phyloP scores from a whole-genome alignment of 2,329 filamentous ascomycete genomes.

The Ceratocystiopsis sp. region DNA sequence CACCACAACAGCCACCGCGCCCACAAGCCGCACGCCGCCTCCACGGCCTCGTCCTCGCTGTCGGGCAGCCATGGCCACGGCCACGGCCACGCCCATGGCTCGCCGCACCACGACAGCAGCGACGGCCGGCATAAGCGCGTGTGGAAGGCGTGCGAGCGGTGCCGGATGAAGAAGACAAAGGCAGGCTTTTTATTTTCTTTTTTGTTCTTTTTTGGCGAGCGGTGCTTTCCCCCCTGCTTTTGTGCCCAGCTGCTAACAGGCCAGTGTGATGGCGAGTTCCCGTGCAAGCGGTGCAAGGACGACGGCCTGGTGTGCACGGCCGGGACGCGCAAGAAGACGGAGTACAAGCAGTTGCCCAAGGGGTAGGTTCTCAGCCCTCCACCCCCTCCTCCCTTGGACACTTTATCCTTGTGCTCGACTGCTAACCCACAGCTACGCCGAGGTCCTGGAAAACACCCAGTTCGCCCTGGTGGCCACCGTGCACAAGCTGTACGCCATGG shows the following conservation, averaged over 20 bases:
- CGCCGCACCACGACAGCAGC: slow-evolving; percentile 20
- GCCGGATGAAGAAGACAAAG: slow-evolving; percentile 56
- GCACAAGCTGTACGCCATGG: slow-evolving; percentile 49
- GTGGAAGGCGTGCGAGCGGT: slow-evolving; percentile 50
- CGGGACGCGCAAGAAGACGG: slow-evolving; percentile 48
- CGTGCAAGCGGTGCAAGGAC: slow-evolving; percentile 49
- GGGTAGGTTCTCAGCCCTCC: slow-evolving; percentile 28
- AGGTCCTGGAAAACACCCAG: slow-evolving; percentile 48
- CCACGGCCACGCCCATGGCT: slow-evolving; percentile 11
- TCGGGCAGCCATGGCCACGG: slow-evolving; percentile 12
- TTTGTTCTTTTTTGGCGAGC: no score
- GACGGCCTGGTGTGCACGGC: slow-evolving; percentile 47
- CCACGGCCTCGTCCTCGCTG: slow-evolving; percentile 15
- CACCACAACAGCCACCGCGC: slow-evolving; percentile 23
- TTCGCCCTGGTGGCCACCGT: slow-evolving; percentile 47
- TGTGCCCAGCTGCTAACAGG: slow-evolving; percentile 7
- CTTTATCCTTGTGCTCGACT: no score
- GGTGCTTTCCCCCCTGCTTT: not conserved
- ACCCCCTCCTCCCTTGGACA: no score
- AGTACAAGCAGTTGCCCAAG: slow-evolving; percentile 48
- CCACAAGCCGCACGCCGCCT: slow-evolving; percentile 21
- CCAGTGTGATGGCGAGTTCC: slow-evolving; percentile 48
- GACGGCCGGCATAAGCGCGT: slow-evolving; percentile 46
- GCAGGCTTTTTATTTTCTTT: slow-evolving; percentile 18
- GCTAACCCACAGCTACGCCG: slow-evolving; percentile 32